Conservation (phyloP, 345 rosid genomes). For the Populus deltoides region DNA sequence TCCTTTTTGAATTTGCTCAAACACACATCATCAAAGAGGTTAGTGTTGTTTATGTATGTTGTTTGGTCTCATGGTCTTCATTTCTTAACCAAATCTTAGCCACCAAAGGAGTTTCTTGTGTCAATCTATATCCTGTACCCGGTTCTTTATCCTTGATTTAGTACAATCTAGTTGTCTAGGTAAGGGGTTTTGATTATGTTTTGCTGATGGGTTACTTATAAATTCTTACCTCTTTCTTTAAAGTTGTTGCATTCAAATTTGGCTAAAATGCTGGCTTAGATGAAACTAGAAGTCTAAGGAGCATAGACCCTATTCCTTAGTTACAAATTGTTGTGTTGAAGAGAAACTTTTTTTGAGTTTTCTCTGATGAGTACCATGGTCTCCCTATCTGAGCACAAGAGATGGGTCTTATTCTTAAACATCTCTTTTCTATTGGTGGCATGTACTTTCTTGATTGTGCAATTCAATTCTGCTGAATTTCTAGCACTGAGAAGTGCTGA, state of each 20-base stretch:
- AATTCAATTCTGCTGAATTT: conserved; percentile 17
- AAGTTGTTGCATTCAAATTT: background rate
- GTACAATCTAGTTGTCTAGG: background rate
- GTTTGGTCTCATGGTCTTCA: background rate
- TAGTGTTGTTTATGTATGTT: background rate
- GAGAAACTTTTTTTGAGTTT: conserved; percentile 9
- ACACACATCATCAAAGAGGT: background rate
- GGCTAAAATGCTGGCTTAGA: background rate
- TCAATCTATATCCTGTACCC: background rate
- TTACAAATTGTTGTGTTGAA: background rate
- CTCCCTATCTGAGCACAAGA: conserved; percentile 14
- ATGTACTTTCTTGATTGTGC: conserved; percentile 27
- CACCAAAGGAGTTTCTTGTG: background rate
- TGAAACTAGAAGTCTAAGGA: background rate
- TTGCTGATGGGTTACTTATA: background rate
- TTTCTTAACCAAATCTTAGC: background rate
- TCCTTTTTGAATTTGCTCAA: background rate
- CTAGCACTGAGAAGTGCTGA: conserved; percentile 14
- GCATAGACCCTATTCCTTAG: conserved; percentile 4
- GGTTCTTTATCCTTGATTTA: background rate
- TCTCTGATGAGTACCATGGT: conserved; percentile 25
- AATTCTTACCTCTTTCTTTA: background rate
- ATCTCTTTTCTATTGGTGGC: conserved; percentile 40
- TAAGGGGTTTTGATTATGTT: background rate
- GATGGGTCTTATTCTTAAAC: conserved; percentile 35